Evolutionary conservation across 2,329 filamentous ascomycete genomes (phyloP), one percentile per base, ranked within the genome.

Genomic region (Bimuria novae-zelandiae): DNA sequence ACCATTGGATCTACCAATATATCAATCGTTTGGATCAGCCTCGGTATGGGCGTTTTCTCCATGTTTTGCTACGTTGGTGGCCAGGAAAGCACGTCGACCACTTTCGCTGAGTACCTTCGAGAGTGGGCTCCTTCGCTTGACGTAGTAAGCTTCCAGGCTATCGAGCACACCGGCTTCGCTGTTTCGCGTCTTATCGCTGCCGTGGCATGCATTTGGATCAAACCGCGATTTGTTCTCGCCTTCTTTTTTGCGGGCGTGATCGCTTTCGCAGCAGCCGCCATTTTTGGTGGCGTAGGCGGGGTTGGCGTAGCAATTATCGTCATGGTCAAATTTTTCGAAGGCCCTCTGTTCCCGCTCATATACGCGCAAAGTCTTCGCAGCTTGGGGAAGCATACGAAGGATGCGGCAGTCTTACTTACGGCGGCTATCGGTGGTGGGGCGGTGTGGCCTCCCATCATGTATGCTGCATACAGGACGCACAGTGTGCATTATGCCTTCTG

Each of bases 11-110:
- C 59, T 7, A 64, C 71, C 10, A 75, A 76, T 0, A 55, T 83
- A 39, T 77, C 76, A 5, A 74, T 85, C 8, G 76, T 85, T 37
- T 85, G 80, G 78, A 67, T 84, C 47, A 84, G 82, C 0, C 76
- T 87, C 1, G 79, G 64, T 1, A 60, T 85, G 2, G 84, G 80
- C 0, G 70, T 82, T 1, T 78, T 83, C 62, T 77, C 79, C 10
- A 79, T 82, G 57, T 86, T 83, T 62, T 84, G 81, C 71, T 87
- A 86, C 57, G 80, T 85, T 1, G 84, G 83, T 11, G 82, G 77
- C 0, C 84, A 87, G 64, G 84, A 87, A 70, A 77, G 79, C 23
- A 71, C 83, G 17, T 78, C 81, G 2, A 79, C 77, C 7, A 75
- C 73, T 11, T 81, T 82, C 47, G 61, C 69, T 21, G 60, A 69